A percentile compares a stretch with the other conserved stretches of the same genome.
phyloP scores from a whole-genome alignment of 1,284 basidiomycete genomes.

The Puccinia novopanici region DNA sequence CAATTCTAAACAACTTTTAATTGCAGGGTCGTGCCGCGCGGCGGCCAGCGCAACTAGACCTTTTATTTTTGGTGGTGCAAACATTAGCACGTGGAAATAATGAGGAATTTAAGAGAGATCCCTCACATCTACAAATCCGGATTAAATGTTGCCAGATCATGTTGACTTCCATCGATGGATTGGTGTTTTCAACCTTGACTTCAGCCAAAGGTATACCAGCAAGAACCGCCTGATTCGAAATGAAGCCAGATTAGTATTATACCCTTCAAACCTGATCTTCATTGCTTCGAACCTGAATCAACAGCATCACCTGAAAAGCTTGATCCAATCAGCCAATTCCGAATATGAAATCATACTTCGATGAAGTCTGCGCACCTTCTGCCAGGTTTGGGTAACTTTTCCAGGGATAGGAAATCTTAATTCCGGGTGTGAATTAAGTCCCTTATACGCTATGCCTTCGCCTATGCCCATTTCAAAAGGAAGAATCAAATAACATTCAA shows the following conservation, averaged over 20 bases:
- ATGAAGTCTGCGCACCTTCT: constrained; percentile 31
- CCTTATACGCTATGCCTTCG: constrained; percentile 34
- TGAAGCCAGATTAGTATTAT: not conserved
- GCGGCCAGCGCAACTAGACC: constrained; percentile 42
- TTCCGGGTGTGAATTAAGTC: constrained; percentile 41
- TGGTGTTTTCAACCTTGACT: constrained; percentile 48
- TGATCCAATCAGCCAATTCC: not conserved
- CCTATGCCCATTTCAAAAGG: not conserved
- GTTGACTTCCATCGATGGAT: constrained; percentile 49
- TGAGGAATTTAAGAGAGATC: not conserved
- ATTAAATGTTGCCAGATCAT: constrained; percentile 50
- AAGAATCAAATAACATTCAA: not conserved
- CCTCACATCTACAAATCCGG: constrained; percentile 50
- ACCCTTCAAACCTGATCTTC: not conserved
- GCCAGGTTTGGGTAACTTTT: constrained; percentile 44
- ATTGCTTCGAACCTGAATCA: constrained; percentile 42
- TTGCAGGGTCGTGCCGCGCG: constrained; percentile 31
- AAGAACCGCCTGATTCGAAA: constrained; percentile 41
- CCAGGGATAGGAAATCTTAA: constrained; percentile 29
- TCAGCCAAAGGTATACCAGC: constrained; percentile 39
- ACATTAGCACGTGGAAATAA: not conserved
- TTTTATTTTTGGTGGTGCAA: not conserved
- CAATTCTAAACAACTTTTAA: constrained; percentile 46
- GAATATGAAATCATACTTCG: not conserved
- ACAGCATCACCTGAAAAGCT: constrained; percentile 31